Conservation (phyloP, 2,329 filamentous ascomycete species). For the Monosporascus sp. region DNA sequence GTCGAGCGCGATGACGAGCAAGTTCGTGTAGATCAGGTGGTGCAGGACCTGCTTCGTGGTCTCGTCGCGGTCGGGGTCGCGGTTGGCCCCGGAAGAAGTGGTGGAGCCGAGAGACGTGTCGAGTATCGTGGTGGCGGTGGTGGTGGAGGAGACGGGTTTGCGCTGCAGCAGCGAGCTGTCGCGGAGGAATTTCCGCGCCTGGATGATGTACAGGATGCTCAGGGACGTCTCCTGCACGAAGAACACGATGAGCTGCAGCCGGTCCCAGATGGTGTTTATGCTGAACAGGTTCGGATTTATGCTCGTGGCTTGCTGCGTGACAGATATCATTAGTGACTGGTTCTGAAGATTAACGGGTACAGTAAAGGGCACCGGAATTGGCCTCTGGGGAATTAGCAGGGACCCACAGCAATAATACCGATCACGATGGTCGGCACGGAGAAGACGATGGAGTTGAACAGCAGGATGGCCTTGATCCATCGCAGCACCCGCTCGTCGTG, state of each 20-base stretch:
- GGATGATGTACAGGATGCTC: slow-evolving; percentile 25
- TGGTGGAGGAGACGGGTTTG: neutral
- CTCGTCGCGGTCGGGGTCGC: neutral
- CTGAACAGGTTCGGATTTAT: slow-evolving; percentile 16
- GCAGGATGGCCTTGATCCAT: slow-evolving; percentile 17
- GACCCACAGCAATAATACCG: slow-evolving; percentile 23
- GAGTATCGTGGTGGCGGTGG: slow-evolving; percentile 1
- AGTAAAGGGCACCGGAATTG: neutral
- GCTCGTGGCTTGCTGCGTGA: slow-evolving; percentile 17
- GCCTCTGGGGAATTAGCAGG: neutral
- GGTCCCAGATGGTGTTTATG: slow-evolving; percentile 24
- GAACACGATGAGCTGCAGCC: slow-evolving; percentile 27
- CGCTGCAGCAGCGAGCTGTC: slow-evolving; percentile 7
- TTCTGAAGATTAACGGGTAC: neutral
- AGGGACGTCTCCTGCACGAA: slow-evolving; percentile 27
- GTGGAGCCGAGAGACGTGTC: slow-evolving; percentile 4
- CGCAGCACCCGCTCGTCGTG: slow-evolving; percentile 15
- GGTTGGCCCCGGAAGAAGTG: neutral
- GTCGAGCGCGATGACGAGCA: no score
- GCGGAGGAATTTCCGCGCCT: slow-evolving; percentile 18
- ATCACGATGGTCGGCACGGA: slow-evolving; percentile 23
- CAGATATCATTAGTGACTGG: neutral
- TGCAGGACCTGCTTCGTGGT: slow-evolving; percentile 16
- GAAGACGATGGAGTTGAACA: slow-evolving; percentile 24
- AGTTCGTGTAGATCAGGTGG: slow-evolving; percentile 32